Evolutionary conservation across 2,329 filamentous ascomycete species (phyloP), one percentile per base, ranked within the genome.

Genomic region (Leptographium wingfieldii): DNA sequence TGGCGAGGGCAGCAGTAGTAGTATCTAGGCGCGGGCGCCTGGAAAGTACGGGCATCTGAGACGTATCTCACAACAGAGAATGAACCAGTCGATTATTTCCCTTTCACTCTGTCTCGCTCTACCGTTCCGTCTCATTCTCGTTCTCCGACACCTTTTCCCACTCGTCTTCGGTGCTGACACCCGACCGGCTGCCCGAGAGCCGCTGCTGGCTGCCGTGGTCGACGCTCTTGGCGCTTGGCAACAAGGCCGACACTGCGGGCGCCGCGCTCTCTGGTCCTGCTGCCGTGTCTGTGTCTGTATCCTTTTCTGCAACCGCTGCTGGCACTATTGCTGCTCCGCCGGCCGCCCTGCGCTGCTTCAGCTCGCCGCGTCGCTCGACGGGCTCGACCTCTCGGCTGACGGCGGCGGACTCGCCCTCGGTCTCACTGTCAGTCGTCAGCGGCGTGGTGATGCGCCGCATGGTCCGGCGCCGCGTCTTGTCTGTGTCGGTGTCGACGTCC

Each of bases 101-200:
- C 33, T 35, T 35, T 9, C 6, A 7, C 33, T 9, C 6, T 35
- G 6, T 35, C 33, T 35, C 6, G 33, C 33, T 35, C 33, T 35
- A 35, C 10, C 5, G 38, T 2, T 40, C 38, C 12, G 6, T 40
- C 25, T 22, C 51, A 19, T 56, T 56, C 53, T 60, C 55, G 61
- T 78, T 82, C 71, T 88, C 87, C 27, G 89, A 90, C 4, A 97
- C 87, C 77, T 94, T 95, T 77, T 96, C 92, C 92, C 92, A 97
- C 74, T 97, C 92, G 69, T 92, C 92, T 74, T 97, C 92, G 5
- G 92, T 96, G 73, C 90, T 92, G 25, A 73, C 78, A 58, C 80
- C 78, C 54, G 80, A 84, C 70, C 78, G 81, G 29, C 74, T 76
- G 46, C 76, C 77, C 57, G 73, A 70, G 55, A 58, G 38, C 1